Percentiles rank a stretch among this genome's conserved stretches.
phyloP scores from a whole-genome alignment of 1,139 yeast genomes.

The Pichia sp. region DNA sequence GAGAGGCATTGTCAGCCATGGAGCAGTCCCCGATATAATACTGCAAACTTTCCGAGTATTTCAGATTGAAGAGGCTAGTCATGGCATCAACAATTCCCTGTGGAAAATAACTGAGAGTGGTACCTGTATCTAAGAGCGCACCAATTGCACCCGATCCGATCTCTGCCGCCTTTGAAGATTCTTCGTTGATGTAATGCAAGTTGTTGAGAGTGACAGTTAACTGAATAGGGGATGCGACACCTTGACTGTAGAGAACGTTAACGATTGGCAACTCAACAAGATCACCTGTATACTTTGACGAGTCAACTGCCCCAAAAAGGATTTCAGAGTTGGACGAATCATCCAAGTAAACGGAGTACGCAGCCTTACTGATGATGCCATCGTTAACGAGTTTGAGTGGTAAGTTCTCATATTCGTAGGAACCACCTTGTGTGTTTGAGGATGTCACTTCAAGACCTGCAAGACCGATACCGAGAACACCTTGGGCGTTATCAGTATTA shows the following conservation, averaged over 20 bases:
- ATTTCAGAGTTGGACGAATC: conserved; percentile 36
- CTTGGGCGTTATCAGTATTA: conserved; percentile 43
- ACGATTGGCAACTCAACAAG: conserved; percentile 40
- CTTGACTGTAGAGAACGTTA: conserved; percentile 28
- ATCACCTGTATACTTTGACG: conserved; percentile 41
- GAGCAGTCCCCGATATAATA: conserved; percentile 31
- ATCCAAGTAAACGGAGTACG: conserved; percentile 49
- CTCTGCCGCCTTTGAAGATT: conserved; percentile 19
- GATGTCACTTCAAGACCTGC: conserved; percentile 41
- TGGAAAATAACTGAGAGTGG: conserved; percentile 53
- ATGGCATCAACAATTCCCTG: conserved; percentile 31
- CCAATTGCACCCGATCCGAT: conserved; percentile 33
- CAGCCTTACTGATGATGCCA: conserved; percentile 44
- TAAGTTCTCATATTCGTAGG: conserved; percentile 40
- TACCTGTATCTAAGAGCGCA: conserved; percentile 61
- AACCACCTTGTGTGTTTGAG: conserved; percentile 10
- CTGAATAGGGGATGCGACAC: conserved; percentile 30
- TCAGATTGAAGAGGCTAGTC: conserved; percentile 33
- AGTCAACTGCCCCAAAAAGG: conserved; percentile 54
- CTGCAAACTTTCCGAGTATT: conserved; percentile 28
- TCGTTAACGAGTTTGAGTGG: conserved; percentile 49
- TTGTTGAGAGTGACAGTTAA: conserved; percentile 39
- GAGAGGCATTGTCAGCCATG: conserved; percentile 26
- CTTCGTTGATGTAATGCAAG: conserved; percentile 6
- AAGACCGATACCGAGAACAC: conserved; percentile 59